Conservation (phyloP, 306 rosid genomes). For the Trifolium dubium region DNA sequence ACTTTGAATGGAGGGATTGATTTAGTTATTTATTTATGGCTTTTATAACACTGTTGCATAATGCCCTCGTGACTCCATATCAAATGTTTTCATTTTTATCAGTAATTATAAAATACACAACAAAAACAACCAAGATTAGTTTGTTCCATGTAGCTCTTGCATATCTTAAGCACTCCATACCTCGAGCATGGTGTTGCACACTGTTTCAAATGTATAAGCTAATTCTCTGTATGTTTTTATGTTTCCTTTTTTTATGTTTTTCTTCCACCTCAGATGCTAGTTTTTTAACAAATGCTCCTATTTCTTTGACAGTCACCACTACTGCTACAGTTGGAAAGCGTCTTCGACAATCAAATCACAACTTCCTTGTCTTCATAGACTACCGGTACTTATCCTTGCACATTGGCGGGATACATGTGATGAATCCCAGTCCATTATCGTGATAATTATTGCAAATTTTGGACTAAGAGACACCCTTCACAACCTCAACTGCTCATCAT, state of each 20-base stretch:
- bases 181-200: neutral
- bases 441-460: slow-evolving; percentile 6
- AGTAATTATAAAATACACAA: too few species aligned
- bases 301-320: neutral
- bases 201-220: neutral
- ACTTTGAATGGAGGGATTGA: slow-evolving; percentile 24
- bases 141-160: slow-evolving; percentile 2
- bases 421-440: slow-evolving; percentile 10
- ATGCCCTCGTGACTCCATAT: neutral
- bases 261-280: neutral
- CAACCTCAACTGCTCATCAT: neutral
- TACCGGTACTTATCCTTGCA: slow-evolving; percentile 18
- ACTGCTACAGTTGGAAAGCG: slow-evolving; percentile 20
- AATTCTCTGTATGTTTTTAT: slow-evolving; percentile 2
- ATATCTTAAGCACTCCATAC: neutral
- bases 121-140: neutral
- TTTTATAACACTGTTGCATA: neutral
- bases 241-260: slow-evolving; percentile 2
- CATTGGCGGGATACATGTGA: slow-evolving; percentile 29
- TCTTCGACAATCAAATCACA: slow-evolving; percentile 28
- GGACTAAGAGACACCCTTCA: neutral
- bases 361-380: slow-evolving; percentile 39
- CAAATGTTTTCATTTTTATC: neutral
- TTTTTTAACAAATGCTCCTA: neutral
- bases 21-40: neutral